These are phyloP conservation scores for Haplosporangium sp. DNA, from an alignment of 371 early-diverging fungal genomes.

Conservation along the genomic window DNA sequence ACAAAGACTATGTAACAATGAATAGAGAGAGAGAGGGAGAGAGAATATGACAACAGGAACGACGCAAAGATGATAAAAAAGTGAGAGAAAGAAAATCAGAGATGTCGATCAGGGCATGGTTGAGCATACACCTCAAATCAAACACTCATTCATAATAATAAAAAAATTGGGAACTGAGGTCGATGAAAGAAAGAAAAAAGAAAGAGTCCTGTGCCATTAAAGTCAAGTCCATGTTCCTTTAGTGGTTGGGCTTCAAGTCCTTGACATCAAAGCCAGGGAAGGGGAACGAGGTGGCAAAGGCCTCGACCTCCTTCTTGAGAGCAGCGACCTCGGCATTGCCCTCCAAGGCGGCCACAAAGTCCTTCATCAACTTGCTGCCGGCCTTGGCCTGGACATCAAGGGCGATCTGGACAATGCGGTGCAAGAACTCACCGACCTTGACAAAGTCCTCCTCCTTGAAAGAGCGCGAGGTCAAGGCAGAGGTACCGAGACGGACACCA, in stretches of 20 bases:
- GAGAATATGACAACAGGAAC: slow-evolving; percentile 2
- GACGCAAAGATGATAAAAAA: slow-evolving; percentile 8
- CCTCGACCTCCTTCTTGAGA: slow-evolving; percentile 90
- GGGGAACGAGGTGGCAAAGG: slow-evolving; percentile 90
- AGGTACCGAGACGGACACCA: slow-evolving; percentile 91
- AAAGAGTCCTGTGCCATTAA: slow-evolving; percentile 5
- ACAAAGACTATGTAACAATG: slow-evolving; percentile 38
- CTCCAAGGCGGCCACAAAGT: slow-evolving; percentile 87
- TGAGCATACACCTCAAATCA: slow-evolving; percentile 29
- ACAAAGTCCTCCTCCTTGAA: slow-evolving; percentile 90
- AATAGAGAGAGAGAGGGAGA: slow-evolving; percentile 2
- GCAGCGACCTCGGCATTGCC: slow-evolving; percentile 75
- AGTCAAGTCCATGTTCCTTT: slow-evolving; percentile 10
- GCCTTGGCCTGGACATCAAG: slow-evolving; percentile 73
- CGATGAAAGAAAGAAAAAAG: background rate
- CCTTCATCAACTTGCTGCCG: slow-evolving; percentile 94
- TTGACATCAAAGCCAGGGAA: slow-evolving; percentile 81
- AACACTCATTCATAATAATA: background rate
- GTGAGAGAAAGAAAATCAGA: background rate
- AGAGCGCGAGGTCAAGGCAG: slow-evolving; percentile 92
- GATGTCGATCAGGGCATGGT: slow-evolving; percentile 23
- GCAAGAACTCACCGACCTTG: slow-evolving; percentile 86
- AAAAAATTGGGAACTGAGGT: no score
- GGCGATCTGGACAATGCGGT: slow-evolving; percentile 94
- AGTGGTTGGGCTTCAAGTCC: slow-evolving; percentile 50